Conservation (phyloP, 768 basidiomycete genomes). For the Suillus paluster region DNA sequence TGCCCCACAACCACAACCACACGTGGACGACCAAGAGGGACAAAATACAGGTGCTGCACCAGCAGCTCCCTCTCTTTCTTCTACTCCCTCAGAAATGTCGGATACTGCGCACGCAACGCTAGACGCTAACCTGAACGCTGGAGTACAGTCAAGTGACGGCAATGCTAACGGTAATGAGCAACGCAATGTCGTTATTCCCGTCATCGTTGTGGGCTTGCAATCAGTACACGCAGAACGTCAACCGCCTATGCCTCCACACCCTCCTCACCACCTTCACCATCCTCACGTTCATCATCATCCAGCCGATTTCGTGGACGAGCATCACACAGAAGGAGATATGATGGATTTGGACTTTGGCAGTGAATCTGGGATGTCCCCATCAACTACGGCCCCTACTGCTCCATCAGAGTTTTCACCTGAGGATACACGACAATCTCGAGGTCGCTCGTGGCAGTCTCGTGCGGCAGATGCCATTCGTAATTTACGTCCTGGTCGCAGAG, state of each 20-base stretch:
- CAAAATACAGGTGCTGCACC: slow-evolving; percentile 26
- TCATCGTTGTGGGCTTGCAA: slow-evolving; percentile 84
- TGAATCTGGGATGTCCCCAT: slow-evolving; percentile 7
- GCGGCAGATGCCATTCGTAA: slow-evolving; percentile 67
- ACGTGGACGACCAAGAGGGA: slow-evolving; percentile 17
- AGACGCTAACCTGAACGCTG: slow-evolving; percentile 13
- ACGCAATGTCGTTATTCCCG: slow-evolving; percentile 69
- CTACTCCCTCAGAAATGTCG: slow-evolving; percentile 21
- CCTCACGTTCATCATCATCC: slow-evolving; percentile 15
- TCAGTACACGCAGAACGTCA: slow-evolving; percentile 60
- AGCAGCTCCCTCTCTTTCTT: slow-evolving; percentile 10
- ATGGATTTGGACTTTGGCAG: slow-evolving; percentile 30
- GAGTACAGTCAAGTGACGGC: neutral
- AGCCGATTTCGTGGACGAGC: slow-evolving; percentile 25
- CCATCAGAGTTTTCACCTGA: slow-evolving; percentile 21
- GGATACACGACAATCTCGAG: slow-evolving; percentile 30
- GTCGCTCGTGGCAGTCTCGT: slow-evolving; percentile 60
- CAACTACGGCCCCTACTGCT: slow-evolving; percentile 20
- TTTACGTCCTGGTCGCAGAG: slow-evolving; percentile 45
- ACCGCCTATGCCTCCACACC: slow-evolving; percentile 25
- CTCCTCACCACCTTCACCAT: slow-evolving; percentile 11
- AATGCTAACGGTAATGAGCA: slow-evolving; percentile 26
- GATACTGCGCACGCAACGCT: slow-evolving; percentile 15
- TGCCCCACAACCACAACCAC: slow-evolving; percentile 13
- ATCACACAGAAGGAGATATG: slow-evolving; percentile 22